A percentile compares a stretch with the other conserved stretches of the same genome.
Evolutionary conservation across 2,329 filamentous ascomycete genomes (phyloP).

Genomic region (Penicillium capsulatum): DNA sequence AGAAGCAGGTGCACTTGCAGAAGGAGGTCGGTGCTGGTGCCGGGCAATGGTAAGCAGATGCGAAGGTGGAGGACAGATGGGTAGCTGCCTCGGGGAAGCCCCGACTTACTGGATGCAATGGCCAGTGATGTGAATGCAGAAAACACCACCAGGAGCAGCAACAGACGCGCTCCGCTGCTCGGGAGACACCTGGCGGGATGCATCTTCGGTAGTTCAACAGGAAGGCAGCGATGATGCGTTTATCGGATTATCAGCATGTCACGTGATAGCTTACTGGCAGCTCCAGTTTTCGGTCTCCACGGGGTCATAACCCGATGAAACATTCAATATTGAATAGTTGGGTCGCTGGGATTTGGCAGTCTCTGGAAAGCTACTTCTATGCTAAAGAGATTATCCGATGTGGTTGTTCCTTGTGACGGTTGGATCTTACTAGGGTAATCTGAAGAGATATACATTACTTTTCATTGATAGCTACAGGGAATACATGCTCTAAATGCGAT

Average conservation of each 20-base stretch:
- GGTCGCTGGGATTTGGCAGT: too few species aligned
- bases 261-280: too few species aligned
- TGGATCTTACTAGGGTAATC: too few species aligned
- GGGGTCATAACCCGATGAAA: too few species aligned
- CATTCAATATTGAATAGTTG: too few species aligned
- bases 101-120: conserved; percentile 35
- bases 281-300: too few species aligned
- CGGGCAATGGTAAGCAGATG: not conserved
- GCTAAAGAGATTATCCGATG: too few species aligned
- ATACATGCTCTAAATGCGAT: not conserved
- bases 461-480: not conserved
- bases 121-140: conserved; percentile 28
- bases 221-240: conserved; percentile 10
- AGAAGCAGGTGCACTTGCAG: conserved; percentile 68
- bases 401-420: too few species aligned
- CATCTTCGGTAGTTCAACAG: conserved; percentile 13
- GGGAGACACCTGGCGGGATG: conserved; percentile 18
- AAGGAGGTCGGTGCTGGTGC: conserved; percentile 54
- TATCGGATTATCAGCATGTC: conserved; percentile 14
- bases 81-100: not conserved
- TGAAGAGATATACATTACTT: too few species aligned
- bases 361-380: too few species aligned
- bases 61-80: conserved; percentile 1
- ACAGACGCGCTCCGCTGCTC: conserved; percentile 12
- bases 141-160: conserved; percentile 27